Conservation (phyloP, 345 rosid species). For the Syzygium jambos region DNA sequence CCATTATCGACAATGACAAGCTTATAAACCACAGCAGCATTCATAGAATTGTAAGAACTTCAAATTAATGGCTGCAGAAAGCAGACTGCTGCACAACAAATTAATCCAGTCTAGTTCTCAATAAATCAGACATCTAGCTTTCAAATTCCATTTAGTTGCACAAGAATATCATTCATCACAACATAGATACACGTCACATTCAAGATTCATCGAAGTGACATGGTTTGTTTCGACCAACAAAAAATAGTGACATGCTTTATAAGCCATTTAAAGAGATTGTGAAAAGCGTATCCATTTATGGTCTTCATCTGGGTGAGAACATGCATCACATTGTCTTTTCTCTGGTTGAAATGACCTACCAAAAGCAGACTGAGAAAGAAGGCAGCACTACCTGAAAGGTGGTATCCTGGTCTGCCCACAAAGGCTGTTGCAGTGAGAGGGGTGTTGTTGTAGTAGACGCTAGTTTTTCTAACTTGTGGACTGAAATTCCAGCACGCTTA, state of each 20-base stretch:
- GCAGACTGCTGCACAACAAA: background rate
- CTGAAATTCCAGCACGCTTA: slow-evolving; percentile 55
- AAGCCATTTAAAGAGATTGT: background rate
- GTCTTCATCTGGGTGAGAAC: background rate
- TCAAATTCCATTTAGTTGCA: background rate
- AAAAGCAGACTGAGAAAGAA: background rate
- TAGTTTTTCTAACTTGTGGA: slow-evolving; percentile 47
- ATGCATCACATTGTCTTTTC: background rate
- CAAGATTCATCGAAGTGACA: background rate
- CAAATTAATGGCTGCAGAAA: background rate
- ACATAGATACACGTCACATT: background rate
- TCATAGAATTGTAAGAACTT: background rate
- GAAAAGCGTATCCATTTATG: background rate
- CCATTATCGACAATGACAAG: background rate
- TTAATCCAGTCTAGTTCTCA: background rate
- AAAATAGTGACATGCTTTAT: background rate
- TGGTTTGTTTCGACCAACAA: background rate
- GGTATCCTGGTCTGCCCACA: slow-evolving; percentile 69
- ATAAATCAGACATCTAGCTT: background rate
- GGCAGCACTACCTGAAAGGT: slow-evolving; percentile 54
- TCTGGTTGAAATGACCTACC: background rate
- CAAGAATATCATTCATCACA: background rate
- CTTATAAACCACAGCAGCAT: background rate
- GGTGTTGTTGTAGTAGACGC: slow-evolving; percentile 46
- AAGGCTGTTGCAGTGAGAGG: slow-evolving; percentile 59